phyloP scores from a whole-genome alignment of 1,284 basidiomycete species.

The Tremellales sp. region DNA sequence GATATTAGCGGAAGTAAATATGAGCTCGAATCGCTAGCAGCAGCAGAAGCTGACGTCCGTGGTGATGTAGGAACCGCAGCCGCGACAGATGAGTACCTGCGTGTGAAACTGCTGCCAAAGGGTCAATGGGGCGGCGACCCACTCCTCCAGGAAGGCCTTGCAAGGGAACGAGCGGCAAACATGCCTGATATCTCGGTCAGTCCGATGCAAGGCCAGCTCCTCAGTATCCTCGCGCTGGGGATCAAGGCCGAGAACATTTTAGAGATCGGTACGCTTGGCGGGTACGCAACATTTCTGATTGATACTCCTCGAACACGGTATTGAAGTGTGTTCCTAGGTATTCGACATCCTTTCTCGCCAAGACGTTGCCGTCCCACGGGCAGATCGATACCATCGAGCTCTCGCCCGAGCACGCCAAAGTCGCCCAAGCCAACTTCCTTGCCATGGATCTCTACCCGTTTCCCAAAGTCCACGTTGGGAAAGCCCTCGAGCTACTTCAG shows the following conservation, averaged over 20 bases:
- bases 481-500: constrained; percentile 29
- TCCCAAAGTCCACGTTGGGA: constrained; percentile 36
- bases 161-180: constrained; percentile 27
- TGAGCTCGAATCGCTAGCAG: too few species aligned
- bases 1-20: too few species aligned
- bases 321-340: constrained; percentile 15
- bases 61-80: constrained; percentile 14
- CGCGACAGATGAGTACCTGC: constrained; percentile 30
- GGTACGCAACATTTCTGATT: constrained; percentile 21
- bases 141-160: constrained; percentile 11
- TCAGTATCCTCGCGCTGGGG: constrained; percentile 32
- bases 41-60: too few species aligned
- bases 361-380: constrained; percentile 32
- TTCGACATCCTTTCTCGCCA: constrained; percentile 37
- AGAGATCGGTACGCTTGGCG: constrained; percentile 42
- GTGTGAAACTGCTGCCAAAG: constrained; percentile 18
- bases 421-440: constrained; percentile 38
- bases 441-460: constrained; percentile 39
- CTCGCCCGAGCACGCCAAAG: constrained; percentile 27
- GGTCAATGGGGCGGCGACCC: constrained; percentile 20
- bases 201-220: constrained; percentile 36
- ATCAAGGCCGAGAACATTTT: constrained; percentile 34
- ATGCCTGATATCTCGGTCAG: constrained; percentile 35
- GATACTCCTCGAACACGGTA: not conserved
- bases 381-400: constrained; percentile 43